Evolutionary conservation across 495 filamentous ascomycete species (phyloP).

Genomic region (Hypoxylon perforatum): DNA sequence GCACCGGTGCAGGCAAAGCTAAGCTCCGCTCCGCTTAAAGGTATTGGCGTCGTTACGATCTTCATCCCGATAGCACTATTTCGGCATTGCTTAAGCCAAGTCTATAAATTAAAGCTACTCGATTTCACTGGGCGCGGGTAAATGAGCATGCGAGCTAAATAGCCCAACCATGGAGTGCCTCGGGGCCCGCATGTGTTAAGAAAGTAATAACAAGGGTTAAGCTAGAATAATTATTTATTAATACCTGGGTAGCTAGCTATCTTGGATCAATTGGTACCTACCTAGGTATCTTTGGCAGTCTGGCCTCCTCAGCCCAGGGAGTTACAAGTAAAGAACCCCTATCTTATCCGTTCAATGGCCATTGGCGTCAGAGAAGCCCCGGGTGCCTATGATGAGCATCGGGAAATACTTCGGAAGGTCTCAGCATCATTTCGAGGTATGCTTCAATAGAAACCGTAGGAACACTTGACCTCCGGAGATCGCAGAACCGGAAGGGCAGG

Average conservation of each 20-base stretch:
- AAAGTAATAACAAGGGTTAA: constrained; percentile 7
- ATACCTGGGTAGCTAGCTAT: too few relatives aligned
- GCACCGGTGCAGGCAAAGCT: neutral
- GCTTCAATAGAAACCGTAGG: neutral
- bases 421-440: neutral
- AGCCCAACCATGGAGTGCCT: constrained; percentile 8
- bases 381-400: too few relatives aligned
- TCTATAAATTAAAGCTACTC: constrained; percentile 24
- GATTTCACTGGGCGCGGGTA: constrained; percentile 32
- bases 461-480: neutral
- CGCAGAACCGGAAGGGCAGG: neutral
- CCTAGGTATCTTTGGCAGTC: neutral
- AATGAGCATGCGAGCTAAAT: constrained; percentile 29
- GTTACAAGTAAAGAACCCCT: too few relatives aligned
- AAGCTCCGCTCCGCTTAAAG: constrained; percentile 30
- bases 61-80: constrained; percentile 15
- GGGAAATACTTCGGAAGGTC: neutral
- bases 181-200: neutral
- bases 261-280: too few relatives aligned
- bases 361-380: too few relatives aligned
- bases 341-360: too few relatives aligned
- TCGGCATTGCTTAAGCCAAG: constrained; percentile 38
- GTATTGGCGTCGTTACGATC: constrained; percentile 6
- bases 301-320: neutral
- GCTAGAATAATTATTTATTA: neutral